Evolutionary conservation across 2,329 filamentous ascomycete species (phyloP), one percentile per base, ranked within the genome.

Genomic region (Bimuria novae-zelandiae): DNA sequence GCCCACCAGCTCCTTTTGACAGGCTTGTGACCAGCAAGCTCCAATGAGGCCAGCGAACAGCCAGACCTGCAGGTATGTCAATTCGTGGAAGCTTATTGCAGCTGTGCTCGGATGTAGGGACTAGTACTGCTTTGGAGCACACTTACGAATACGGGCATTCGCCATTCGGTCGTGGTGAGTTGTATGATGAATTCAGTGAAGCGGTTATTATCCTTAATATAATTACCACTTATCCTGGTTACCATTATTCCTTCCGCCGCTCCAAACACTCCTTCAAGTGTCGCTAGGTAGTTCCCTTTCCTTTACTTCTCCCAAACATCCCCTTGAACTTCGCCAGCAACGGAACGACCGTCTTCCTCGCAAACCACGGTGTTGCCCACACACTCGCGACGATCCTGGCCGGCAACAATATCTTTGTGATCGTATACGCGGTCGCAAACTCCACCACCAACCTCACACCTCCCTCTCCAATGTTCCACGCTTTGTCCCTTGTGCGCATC

Each of bases 331-430:
- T 61, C 40, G 69, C 52, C 52, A 63, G 49, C 6, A 68, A 21
- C 25, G 71, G 71, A 1, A 66, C 39, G 10, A 73, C 64, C 1
- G 67, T 64, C 57, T 59, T 60, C 46, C 57, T 77, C 25, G 92
- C 92, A 79, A 97, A 95, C 89, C 90, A 95, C 3, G 94, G 94
- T 41, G 94, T 96, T 12, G 84, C 88, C 90, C 89, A 96, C 3
- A 95, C 82, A 75, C 92, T 96, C 6, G 85, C 75, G 22, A 88
- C 77, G 56, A 99, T 83, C 61, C 94, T 82, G 11, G 89, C 65
- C 0, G 94, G 91, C 58, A 99, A 72, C 53, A 97, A 69, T 14
- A 85, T 86, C 76, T 99, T 99, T 1, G 91, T 95, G 57, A 97
- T 83, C 0, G 91, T 89, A 78, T 94, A 99, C 4, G 94, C 92